Evolutionary conservation across 2,329 filamentous ascomycete genomes (phyloP), one percentile per base, ranked within the genome.

Genomic region (Colletotrichum truncatum): DNA sequence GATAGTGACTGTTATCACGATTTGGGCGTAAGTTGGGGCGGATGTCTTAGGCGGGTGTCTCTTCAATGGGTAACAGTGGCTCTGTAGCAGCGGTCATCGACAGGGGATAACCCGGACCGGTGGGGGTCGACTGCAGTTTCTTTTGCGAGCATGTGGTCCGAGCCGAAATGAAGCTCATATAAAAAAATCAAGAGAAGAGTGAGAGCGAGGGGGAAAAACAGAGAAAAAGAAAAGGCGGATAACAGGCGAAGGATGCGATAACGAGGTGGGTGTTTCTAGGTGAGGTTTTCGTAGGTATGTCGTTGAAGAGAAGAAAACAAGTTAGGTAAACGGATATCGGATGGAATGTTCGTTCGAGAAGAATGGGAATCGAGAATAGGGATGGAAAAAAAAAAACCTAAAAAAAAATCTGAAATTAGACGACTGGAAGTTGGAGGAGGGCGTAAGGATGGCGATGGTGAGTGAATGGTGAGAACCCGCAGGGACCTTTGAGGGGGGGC

Each of bases 111-210:
- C 54, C 60, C 23, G 36, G 54, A 21, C 16, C 28, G 26, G 60
- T 25, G 28, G 45, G 43, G 60, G 36, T 45, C n/a, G 23, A 45
- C 26, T 52, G 60, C 60, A 52, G 53, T 53, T 60, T 38, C 61
- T 65, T 55, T 55, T 49, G 62, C 41, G 62, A 62, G 56, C 56
- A 49, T 65, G 62, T 61, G 56, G 56, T 65, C 62, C 62, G 62
- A 62, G 56, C 62, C 62, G 62, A 65, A 41, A 65, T 65, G 59
- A 59, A 34, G 26, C 32, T 65, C 62, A 65, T n/a, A n/a, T n/a
- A n/a, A n/a, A n/a, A n/a, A n/a, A n/a, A n/a, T 65, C 41, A 55
- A 49, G 49, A 18, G 36, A 16, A 14, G 12, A 21, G 16, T 32
- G 46, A 49, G 46, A 34, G 45, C 12, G 23, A 49, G 39, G 18